These are phyloP conservation scores for Corymbia calophylla DNA, from an alignment of 441 rosid genomes.

Conservation along the genomic window DNA sequence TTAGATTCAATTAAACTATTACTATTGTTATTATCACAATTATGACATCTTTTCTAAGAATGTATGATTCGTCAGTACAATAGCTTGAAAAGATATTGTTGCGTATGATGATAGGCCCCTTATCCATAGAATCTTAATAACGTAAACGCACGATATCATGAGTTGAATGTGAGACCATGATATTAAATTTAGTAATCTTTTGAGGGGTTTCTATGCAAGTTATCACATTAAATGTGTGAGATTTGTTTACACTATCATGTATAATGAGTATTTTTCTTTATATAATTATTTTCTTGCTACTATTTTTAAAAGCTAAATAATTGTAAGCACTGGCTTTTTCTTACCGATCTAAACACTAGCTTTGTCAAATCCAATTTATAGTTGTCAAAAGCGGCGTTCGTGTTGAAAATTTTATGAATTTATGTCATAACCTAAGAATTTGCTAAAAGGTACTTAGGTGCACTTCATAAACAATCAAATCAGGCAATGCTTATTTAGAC, in stretches of 20 bases:
- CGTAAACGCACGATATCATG: background rate
- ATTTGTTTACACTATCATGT: background rate
- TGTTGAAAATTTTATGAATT: background rate
- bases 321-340: background rate
- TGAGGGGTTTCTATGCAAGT: background rate
- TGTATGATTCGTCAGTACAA: background rate
- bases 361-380: background rate
- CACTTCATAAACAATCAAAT: background rate
- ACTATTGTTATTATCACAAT: background rate
- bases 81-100: background rate
- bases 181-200: background rate
- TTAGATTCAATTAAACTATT: background rate
- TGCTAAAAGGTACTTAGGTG: background rate
- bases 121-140: background rate
- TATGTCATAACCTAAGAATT: background rate
- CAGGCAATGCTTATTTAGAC: background rate
- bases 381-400: background rate
- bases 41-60: background rate
- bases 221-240: background rate
- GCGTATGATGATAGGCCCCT: accelerated
- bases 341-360: background rate
- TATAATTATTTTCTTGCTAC: background rate
- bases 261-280: background rate
- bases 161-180: background rate
- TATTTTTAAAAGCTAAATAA: background rate